A percentile compares a stretch with the other conserved stretches of the same genome.
Conservation (phyloP, 768 basidiomycete genomes). For the Mycena belliarum region DNA sequence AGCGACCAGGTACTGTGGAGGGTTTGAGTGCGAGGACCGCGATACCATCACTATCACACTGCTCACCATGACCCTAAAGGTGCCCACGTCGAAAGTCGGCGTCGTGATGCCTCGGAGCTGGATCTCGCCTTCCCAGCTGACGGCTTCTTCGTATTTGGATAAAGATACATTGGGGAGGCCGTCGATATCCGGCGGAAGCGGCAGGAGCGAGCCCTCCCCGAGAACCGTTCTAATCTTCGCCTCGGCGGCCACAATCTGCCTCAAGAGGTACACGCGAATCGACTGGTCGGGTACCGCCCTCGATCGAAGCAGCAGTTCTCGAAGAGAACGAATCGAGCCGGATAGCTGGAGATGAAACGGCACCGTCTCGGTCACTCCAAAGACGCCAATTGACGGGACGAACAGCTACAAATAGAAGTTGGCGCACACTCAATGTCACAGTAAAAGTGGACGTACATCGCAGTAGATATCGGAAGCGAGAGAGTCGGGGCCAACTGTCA, state of each 20-base stretch:
- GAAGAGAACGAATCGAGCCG: neutral
- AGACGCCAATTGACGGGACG: conserved; percentile 18
- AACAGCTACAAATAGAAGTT: conserved; percentile 7
- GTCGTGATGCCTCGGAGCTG: conserved; percentile 1
- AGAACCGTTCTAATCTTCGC: conserved; percentile 9
- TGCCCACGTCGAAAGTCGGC: conserved; percentile 10
- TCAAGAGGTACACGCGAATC: conserved; percentile 16
- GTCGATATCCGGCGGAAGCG: conserved; percentile 8
- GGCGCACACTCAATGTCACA: no score
- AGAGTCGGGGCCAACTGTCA: neutral
- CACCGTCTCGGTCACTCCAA: conserved; percentile 7
- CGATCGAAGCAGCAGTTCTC: neutral
- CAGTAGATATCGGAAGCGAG: conserved; percentile 2
- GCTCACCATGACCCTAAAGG: conserved; percentile 9
- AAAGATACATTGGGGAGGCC: neutral
- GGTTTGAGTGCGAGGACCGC: neutral
- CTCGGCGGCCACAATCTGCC: neutral
- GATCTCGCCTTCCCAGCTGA: conserved; percentile 17
- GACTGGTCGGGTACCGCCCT: neutral
- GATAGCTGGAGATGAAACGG: conserved; percentile 17
- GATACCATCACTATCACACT: neutral
- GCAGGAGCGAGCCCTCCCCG: neutral
- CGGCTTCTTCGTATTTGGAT: neutral
- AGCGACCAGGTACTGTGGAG: conserved; percentile 14
- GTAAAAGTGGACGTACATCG: conserved; percentile 3